Evolutionary conservation across 1,284 basidiomycete genomes (phyloP).

Genomic region (Exobasidium rhododendri): DNA sequence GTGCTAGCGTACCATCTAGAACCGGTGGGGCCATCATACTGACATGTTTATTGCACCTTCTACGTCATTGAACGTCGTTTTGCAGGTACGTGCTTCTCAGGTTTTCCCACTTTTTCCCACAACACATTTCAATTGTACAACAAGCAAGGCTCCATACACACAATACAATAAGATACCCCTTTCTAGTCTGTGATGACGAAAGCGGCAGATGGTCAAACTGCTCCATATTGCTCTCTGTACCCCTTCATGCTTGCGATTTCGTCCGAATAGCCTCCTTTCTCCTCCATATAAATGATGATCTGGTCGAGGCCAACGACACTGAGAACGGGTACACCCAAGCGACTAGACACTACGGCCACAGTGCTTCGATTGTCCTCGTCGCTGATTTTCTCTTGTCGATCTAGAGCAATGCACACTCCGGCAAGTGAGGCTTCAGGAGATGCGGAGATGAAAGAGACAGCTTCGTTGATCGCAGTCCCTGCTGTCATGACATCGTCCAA

Average conservation of each 20-base stretch:
- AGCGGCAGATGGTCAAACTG: no score
- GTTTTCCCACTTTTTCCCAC: no score
- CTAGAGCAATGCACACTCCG: conserved; percentile 85
- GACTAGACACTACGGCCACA: conserved; percentile 71
- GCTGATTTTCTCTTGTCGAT: conserved; percentile 80
- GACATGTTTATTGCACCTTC: no score
- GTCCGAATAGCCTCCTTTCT: conserved; percentile 63
- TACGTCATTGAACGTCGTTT: no score
- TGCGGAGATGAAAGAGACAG: conserved; percentile 45
- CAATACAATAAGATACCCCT: no score
- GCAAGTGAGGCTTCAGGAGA: conserved; percentile 59
- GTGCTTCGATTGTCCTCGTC: conserved; percentile 56
- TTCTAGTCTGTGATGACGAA: no score
- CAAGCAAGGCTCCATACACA: no score
- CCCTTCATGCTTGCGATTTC: conserved; percentile 72
- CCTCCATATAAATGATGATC: conserved; percentile 76
- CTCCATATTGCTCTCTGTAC: conserved; percentile 61
- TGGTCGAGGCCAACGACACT: conserved; percentile 80
- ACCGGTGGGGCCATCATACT: no score
- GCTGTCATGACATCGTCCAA: conserved; percentile 97
- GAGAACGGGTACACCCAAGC: conserved; percentile 68
- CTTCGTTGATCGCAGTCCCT: conserved; percentile 60
- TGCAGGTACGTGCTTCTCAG: no score
- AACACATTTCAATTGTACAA: no score
- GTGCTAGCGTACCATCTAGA: no score